Base-by-base conservation (phyloP, 1,139 yeast genomes). In the Yamadazyma atmosphaerica region DNA sequence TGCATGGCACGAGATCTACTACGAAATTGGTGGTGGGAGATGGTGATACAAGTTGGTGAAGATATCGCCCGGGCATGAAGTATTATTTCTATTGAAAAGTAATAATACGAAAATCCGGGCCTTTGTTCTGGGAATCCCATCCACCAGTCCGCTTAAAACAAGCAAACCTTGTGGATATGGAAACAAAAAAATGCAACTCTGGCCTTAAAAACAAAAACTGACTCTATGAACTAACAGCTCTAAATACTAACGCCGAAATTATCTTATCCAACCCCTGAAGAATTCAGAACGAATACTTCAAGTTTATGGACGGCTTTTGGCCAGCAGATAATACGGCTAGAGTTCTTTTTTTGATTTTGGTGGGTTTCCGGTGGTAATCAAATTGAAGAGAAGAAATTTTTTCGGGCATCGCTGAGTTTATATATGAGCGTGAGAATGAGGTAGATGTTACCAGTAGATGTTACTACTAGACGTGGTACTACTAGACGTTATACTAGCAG, bases 1-100 rank as follows among this genome's bases (percentile, higher is more conserved):
- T n/a, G n/a, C n/a, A n/a, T n/a, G n/a, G n/a, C n/a, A n/a, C n/a
- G n/a, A n/a, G n/a, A n/a, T n/a, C n/a, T n/a, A n/a, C n/a, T n/a
- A n/a, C n/a, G n/a, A n/a, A n/a, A n/a, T n/a, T n/a, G n/a, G n/a
- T n/a, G n/a, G n/a, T n/a, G n/a, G n/a, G n/a, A n/a, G n/a, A n/a
- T n/a, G n/a, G n/a, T 19, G 9, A 19, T 19, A 19, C 12, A 23
- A 23, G n/a, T n/a, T n/a, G n/a, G n/a, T n/a, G 11, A 11, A 42
- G 42, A 61, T 71, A 61, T 71, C 49, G 59, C 69, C 77, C 74
- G 77, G 76, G 77, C 77, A 72, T 72, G 77, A 72, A 72, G 77
- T 69, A 68, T 63, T 55, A 51, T 58, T 55, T 54, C 72, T 70
- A 71, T 61, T 47, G 63, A 52, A 39, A 45, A 67, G 69, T 51